Evolutionary conservation across 192 early-diverging fungal genomes (phyloP), one percentile per base, ranked within the genome.

Genomic region (Mortierella antarctica): DNA sequence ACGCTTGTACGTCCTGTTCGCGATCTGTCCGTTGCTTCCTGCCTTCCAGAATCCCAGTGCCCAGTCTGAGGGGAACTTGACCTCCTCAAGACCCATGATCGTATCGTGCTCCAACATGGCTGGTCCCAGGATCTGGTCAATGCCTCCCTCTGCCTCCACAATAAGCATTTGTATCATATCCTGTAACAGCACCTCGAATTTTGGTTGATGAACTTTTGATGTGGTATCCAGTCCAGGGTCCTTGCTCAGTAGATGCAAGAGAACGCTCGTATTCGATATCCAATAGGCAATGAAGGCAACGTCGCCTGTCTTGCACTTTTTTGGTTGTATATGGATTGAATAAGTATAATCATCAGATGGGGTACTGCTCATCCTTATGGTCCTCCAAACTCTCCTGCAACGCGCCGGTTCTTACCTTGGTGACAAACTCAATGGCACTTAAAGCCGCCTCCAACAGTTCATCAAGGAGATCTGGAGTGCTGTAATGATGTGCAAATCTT

Each of bases 191-290:
- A 94, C 92, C 0, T 92, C 88, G 51, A 99, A 83, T n/a, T 83
- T 78, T 0, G 90, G 83, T 72, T 97, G 95, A 50, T 89, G 83
- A 46, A 90, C 82, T 47, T 84, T 87, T 10, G 93, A 94, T 17
- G 89, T 83, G 10, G 86, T 78, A 17, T 90, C 86, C 10, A 97
- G 88, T n/a, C 88, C 87, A 17, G 86, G 55, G 82, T 99, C 97
- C 58, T 93, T 91, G 72, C 95, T 94, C 40, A 99, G 82, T 79
- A 93, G 97, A 69, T 94, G 92, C 11, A 95, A 73, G 1, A 99
- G 86, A 62, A 92, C 89, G 40, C 89, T 89, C 58, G 88, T 84
- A 78, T 99, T 97, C 23, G 93, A 84, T 17, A 96, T 90, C 96
- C 96, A 98, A 71, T 91, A 95, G 9, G 89, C 91, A 41, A 91